Evolutionary conservation across 2,329 filamentous ascomycete species (phyloP).

Genomic region (Pyrenophora teres): DNA sequence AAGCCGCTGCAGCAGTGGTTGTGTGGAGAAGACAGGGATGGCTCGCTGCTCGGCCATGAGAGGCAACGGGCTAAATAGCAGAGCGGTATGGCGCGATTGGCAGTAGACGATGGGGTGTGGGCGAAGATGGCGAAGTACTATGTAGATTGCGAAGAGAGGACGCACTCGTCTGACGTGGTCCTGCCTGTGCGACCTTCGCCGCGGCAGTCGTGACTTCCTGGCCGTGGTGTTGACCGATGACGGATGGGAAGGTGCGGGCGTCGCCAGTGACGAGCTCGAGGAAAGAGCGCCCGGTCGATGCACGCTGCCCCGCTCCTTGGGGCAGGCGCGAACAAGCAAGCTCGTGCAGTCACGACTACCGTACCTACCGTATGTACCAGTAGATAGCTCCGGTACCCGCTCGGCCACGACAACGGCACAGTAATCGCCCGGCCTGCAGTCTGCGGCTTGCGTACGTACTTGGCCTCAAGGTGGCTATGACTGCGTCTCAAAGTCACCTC

Average conservation of each 20-base stretch:
- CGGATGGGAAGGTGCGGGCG: slow-evolving; percentile 17
- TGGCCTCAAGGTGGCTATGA: slow-evolving; percentile 1
- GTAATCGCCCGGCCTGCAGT: background rate
- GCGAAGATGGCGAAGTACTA: slow-evolving; percentile 6
- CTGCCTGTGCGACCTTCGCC: slow-evolving; percentile 19
- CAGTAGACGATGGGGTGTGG: background rate
- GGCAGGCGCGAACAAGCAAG: background rate
- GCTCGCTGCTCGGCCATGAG: slow-evolving; percentile 6
- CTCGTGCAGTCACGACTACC: background rate
- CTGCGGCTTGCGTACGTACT: no score
- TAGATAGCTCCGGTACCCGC: no score
- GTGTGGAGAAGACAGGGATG: slow-evolving; percentile 26
- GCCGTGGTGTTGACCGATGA: slow-evolving; percentile 24
- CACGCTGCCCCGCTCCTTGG: slow-evolving; percentile 17
- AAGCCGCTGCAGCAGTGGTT: slow-evolving; percentile 16
- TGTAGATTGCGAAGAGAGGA: slow-evolving; percentile 10
- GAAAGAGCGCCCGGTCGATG: slow-evolving; percentile 25
- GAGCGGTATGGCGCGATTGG: slow-evolving; percentile 10
- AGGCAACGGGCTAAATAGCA: slow-evolving; percentile 12
- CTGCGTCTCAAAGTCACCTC: background rate
- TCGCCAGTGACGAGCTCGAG: slow-evolving; percentile 8
- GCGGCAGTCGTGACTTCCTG: slow-evolving; percentile 20
- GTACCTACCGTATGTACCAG: background rate
- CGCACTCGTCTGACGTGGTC: slow-evolving; percentile 20
- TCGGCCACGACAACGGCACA: slow-evolving; percentile 5